A percentile compares a stretch with the other conserved stretches of the same genome.
Evolutionary conservation across 257 asterid species (phyloP).

Genomic region (Solanum neorickii): DNA sequence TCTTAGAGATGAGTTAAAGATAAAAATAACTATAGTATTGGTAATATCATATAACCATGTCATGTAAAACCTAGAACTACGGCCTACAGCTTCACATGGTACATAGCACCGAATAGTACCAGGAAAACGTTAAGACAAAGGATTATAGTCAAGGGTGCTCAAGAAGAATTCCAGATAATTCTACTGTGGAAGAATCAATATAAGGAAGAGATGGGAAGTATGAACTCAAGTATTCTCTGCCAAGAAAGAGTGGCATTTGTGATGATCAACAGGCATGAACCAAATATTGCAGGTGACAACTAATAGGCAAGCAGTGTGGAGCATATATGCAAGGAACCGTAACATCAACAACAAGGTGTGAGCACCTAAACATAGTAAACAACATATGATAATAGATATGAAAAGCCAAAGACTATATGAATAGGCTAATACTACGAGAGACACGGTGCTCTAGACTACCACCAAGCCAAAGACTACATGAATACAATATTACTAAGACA

Average conservation of each 20-base stretch:
- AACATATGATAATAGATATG: neutral
- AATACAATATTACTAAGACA: neutral
- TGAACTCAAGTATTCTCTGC: neutral
- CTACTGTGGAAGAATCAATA: neutral
- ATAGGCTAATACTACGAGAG: neutral
- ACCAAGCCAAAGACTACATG: neutral
- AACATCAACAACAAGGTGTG: neutral
- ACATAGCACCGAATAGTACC: neutral
- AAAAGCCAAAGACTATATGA: neutral
- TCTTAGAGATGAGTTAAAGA: slow-evolving; percentile 50
- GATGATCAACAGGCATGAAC: neutral
- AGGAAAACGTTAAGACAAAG: neutral
- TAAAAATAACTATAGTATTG: neutral
- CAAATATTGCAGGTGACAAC: neutral
- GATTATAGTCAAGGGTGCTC: neutral
- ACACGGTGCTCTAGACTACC: neutral
- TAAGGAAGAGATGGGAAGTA: neutral
- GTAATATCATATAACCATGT: neutral
- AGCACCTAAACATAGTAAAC: neutral
- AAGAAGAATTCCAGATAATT: neutral
- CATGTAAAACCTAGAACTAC: neutral
- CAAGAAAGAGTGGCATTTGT: neutral
- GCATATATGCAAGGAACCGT: neutral
- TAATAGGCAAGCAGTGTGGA: neutral
- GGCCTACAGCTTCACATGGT: neutral